Evolutionary conservation across 345 rosid species (phyloP).

Genomic region (Citrus australasica): DNA sequence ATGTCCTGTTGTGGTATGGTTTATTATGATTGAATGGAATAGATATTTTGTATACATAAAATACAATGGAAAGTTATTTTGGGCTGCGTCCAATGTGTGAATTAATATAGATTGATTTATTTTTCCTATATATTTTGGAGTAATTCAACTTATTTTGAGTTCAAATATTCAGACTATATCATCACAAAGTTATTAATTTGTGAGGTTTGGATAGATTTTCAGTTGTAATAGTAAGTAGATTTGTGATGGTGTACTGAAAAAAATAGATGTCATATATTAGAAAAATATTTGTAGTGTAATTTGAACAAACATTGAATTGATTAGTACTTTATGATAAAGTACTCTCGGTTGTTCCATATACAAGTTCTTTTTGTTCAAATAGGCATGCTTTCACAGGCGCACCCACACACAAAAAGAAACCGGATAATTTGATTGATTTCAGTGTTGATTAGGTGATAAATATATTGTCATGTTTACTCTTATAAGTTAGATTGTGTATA

Average conservation of each 20-base stretch:
- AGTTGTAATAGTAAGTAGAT: too few species aligned
- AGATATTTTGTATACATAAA: too few species aligned
- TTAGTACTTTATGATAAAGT: not conserved
- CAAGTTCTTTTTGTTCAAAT: not conserved
- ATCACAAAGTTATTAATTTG: not conserved
- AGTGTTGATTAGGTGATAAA: too few species aligned
- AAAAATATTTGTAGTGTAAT: not conserved
- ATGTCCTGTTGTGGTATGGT: not conserved
- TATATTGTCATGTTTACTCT: not conserved
- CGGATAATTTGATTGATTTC: too few species aligned
- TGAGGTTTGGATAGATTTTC: not conserved
- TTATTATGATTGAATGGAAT: not conserved
- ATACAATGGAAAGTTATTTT: too few species aligned
- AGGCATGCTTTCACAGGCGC: too few species aligned
- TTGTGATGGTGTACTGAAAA: not conserved
- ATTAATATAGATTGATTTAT: too few species aligned
- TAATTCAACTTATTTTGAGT: not conserved
- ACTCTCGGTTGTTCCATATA: not conserved
- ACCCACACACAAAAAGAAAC: too few species aligned
- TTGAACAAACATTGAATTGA: not conserved
- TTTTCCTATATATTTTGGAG: too few species aligned
- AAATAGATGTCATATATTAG: not conserved
- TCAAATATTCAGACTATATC: too few species aligned
- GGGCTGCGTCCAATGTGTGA: too few species aligned
- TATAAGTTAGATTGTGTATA: not conserved